Percentiles rank a stretch among this genome's conserved stretches.
These are phyloP conservation scores for Noccaea caerulescens DNA, from an alignment of 345 rosid species.

Conservation along the genomic window DNA sequence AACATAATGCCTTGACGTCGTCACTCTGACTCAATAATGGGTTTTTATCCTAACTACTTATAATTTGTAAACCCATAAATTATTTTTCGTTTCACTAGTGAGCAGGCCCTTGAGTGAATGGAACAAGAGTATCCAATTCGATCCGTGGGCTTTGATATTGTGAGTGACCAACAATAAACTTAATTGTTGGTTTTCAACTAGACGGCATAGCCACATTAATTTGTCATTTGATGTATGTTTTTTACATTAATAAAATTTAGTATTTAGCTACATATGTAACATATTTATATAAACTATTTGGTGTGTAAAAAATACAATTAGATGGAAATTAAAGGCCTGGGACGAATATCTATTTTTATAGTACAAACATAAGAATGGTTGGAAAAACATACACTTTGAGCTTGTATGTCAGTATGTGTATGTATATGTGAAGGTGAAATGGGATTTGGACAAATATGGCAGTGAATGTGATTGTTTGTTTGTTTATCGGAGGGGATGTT, in stretches of 20 bases:
- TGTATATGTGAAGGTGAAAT: constrained; percentile 24
- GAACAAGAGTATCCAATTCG: neutral
- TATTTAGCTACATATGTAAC: neutral
- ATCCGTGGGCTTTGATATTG: constrained; percentile 1
- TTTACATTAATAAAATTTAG: neutral
- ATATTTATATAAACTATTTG: neutral
- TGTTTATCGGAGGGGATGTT: constrained; percentile 33
- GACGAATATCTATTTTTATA: neutral
- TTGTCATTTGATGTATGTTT: neutral
- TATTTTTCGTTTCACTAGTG: neutral
- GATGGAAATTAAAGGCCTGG: neutral
- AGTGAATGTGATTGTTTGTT: constrained; percentile 31
- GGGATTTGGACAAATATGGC: constrained; percentile 28
- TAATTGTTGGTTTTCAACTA: neutral
- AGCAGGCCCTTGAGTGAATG: neutral
- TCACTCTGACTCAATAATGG: too few species aligned
- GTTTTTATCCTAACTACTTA: neutral
- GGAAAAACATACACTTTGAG: neutral
- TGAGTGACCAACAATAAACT: neutral
- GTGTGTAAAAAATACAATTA: neutral
- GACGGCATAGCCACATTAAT: neutral
- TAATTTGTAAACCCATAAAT: neutral
- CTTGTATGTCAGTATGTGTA: neutral
- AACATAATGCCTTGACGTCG: too few species aligned
- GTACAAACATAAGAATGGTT: constrained; percentile 10